Conservation (phyloP, 192 early-diverging fungal species). For the Podila verticillata region DNA sequence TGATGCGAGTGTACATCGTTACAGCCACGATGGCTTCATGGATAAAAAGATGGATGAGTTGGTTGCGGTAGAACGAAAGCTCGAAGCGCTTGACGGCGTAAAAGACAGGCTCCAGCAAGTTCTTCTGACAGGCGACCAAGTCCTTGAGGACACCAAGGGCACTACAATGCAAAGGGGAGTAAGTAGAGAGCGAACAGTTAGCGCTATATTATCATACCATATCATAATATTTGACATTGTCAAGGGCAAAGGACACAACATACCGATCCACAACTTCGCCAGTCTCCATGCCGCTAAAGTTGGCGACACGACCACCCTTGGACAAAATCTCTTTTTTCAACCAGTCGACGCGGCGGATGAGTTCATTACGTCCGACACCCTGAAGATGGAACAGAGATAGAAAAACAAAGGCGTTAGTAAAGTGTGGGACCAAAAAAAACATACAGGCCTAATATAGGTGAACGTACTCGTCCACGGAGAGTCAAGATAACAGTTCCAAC, state of each 20-base stretch:
- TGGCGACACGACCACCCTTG: conserved; percentile 82
- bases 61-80: conserved; percentile 85
- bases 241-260: neutral
- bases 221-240: neutral
- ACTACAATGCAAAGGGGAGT: conserved; percentile 4
- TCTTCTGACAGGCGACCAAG: conserved; percentile 76
- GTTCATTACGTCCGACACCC: conserved; percentile 69
- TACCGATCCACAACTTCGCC: conserved; percentile 79
- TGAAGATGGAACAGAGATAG: conserved; percentile 7
- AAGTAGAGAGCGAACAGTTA: no score
- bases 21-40: conserved; percentile 75
- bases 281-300: conserved; percentile 78
- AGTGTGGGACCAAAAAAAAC: no score
- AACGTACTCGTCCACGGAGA: conserved; percentile 79
- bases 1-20: conserved; percentile 81
- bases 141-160: conserved; percentile 77
- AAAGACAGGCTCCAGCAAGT: conserved; percentile 85
- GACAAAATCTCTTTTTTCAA: conserved; percentile 66
- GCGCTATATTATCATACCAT: neutral
- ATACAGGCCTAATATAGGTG: no score
- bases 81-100: conserved; percentile 86
- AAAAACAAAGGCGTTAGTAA: neutral
- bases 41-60: conserved; percentile 62
- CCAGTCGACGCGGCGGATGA: conserved; percentile 84
- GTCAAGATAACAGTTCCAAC: conserved; percentile 85